These are phyloP conservation scores for Blastomyces emzantsi DNA, from an alignment of 2,329 filamentous ascomycete species.

Conservation along the genomic window DNA sequence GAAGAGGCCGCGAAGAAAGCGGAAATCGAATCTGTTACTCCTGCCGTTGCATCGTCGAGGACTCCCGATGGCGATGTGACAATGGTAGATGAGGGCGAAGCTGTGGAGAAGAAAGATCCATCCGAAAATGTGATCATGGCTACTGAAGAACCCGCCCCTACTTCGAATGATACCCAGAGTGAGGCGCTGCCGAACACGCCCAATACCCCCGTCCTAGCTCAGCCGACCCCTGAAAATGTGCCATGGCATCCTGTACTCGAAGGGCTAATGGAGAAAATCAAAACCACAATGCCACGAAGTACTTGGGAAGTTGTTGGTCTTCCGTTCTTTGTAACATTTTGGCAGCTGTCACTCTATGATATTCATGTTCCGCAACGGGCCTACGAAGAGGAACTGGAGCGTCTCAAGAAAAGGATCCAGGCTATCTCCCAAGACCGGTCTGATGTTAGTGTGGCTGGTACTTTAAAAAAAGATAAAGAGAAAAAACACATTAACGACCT, in stretches of 20 bases:
- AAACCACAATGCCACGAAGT: slow-evolving; percentile 50
- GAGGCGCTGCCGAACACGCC: slow-evolving; percentile 13
- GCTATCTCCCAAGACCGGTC: slow-evolving; percentile 61
- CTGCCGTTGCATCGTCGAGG: slow-evolving; percentile 16
- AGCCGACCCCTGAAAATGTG: slow-evolving; percentile 33
- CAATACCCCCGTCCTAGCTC: slow-evolving; percentile 21
- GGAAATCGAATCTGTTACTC: slow-evolving; percentile 16
- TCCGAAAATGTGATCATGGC: slow-evolving; percentile 15
- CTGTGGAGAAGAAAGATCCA: slow-evolving; percentile 28
- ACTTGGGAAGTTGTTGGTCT: slow-evolving; percentile 64
- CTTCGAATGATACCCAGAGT: slow-evolving; percentile 11
- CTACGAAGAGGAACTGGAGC: slow-evolving; percentile 67
- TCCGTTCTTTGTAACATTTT: slow-evolving; percentile 83
- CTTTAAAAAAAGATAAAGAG: slow-evolving; percentile 58
- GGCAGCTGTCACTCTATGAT: slow-evolving; percentile 79
- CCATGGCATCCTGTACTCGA: slow-evolving; percentile 62
- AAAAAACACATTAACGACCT: slow-evolving; percentile 61
- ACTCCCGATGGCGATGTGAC: slow-evolving; percentile 21
- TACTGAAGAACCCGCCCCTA: slow-evolving; percentile 13
- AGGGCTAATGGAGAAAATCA: slow-evolving; percentile 62
- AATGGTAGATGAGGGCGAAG: slow-evolving; percentile 27
- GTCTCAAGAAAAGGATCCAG: slow-evolving; percentile 57
- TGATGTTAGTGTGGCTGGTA: slow-evolving; percentile 59
- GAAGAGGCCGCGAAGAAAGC: slow-evolving; percentile 23
- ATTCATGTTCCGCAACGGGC: slow-evolving; percentile 65